Conservation (phyloP, 768 basidiomycete species). For the Boletus pseudopeckii region DNA sequence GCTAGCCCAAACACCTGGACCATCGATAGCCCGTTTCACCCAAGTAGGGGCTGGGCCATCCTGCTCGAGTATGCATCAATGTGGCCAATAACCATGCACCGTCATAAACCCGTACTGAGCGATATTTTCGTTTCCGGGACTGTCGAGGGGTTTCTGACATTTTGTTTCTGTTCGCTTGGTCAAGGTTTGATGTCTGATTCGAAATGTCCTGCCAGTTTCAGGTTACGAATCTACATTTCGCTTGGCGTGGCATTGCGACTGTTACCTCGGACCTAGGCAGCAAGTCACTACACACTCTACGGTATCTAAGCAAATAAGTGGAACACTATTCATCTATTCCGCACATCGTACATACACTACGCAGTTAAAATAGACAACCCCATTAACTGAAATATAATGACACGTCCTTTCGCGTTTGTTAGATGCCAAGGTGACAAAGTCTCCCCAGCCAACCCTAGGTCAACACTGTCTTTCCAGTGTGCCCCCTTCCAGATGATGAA, state of each 20-base stretch:
- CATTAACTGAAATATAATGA: conserved; percentile 31
- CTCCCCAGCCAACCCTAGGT: neutral
- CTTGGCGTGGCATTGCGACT: neutral
- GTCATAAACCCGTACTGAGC: conserved; percentile 38
- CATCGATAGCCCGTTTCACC: conserved; percentile 64
- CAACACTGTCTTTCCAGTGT: neutral
- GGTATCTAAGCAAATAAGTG: conserved; percentile 20
- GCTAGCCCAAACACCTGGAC: conserved; percentile 83
- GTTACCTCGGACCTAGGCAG: neutral
- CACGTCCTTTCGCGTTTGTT: conserved; percentile 3
- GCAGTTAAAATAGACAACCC: conserved; percentile 2
- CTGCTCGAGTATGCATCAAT: conserved; percentile 32
- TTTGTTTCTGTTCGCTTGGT: neutral
- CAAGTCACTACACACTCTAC: conserved; percentile 3
- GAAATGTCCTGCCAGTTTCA: neutral
- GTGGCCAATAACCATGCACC: neutral
- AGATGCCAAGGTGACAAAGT: conserved; percentile 1
- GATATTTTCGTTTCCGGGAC: conserved; percentile 46
- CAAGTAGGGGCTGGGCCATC: conserved; percentile 62
- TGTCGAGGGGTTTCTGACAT: conserved; percentile 23
- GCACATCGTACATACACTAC: conserved; percentile 10
- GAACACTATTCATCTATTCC: conserved; percentile 1
- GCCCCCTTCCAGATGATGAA: neutral
- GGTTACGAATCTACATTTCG: neutral
- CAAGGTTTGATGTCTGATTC: neutral